Evolutionary conservation across 176 grass and related monocot species (phyloP).

Genomic region (Thalia dealbata): DNA sequence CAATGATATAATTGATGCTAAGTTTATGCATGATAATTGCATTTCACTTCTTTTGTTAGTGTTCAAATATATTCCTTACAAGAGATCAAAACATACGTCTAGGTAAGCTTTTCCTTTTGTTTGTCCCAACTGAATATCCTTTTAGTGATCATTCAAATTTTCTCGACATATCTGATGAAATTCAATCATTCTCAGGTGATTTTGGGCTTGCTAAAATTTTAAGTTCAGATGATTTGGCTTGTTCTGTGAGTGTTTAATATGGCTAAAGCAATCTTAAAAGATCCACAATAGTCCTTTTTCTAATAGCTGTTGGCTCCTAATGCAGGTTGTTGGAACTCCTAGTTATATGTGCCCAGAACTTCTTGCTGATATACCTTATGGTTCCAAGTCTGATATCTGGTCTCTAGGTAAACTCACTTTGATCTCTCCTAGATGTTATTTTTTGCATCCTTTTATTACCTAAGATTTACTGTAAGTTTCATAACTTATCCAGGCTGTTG

Average conservation of each 20-base stretch:
- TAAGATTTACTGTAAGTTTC: not conserved
- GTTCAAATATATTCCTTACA: constrained; percentile 94
- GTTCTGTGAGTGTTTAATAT: constrained; percentile 47
- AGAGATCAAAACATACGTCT: constrained; percentile 82
- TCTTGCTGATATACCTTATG: constrained; percentile 98
- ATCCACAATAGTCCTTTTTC: not conserved
- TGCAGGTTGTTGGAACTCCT: constrained; percentile 93
- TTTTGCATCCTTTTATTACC: not conserved
- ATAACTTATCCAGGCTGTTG: not conserved
- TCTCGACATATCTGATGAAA: constrained; percentile 14
- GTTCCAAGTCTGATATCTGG: constrained; percentile 98
- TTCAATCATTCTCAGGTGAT: constrained; percentile 50
- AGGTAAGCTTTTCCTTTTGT: constrained; percentile 35
- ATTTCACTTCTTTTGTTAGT: constrained; percentile 32
- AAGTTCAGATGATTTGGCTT: constrained; percentile 85
- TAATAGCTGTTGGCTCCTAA: not conserved
- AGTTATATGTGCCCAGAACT: constrained; percentile 99
- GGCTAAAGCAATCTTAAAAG: not conserved
- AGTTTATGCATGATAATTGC: constrained; percentile 21
- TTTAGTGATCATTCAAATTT: constrained; percentile 3
- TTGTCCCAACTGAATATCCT: not conserved
- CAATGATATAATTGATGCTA: not conserved
- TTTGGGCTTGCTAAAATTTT: constrained; percentile 94
- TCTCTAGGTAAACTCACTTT: constrained; percentile 50
- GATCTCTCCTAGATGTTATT: not conserved